Evolutionary conservation across 208 protist species (phyloP), one percentile per base, ranked within the genome.

Genomic region (Acanthamoeba triangularis): DNA sequence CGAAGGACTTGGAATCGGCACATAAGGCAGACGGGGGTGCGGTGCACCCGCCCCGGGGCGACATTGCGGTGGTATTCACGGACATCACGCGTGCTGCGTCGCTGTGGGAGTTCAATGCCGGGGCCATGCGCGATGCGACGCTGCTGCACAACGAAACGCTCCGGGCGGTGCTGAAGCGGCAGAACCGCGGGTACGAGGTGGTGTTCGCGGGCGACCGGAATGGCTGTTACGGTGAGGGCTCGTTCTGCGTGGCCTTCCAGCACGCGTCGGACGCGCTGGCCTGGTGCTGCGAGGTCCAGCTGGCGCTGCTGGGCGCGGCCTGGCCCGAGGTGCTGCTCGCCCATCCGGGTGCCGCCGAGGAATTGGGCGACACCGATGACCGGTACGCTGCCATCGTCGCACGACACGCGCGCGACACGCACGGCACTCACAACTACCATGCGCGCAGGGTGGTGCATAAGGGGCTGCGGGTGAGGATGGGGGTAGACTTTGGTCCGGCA

Each of bases 381-480:
- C 52, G 37, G 44, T 37, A 25, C 6, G 30, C 13, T 18, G 20
- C 59, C 25, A 11, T n/a, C 25, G 49, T 54, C 49, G 14, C 49
- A 54, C 49, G 37, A 54, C 49, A 54, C 49, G 10, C 49, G 16
- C 37, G 18, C 98, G 76, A 54, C 49, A 54, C 49, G 10, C 49
- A 54, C 49, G 37, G 10, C 49, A 54, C 49, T 14, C 49, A 54
- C 49, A 8, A 54, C 49, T 18, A 54, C 49, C 1, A 54, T 6
- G 14, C 49, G 14, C 6, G 14, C 54, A 44, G 52, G 30, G 35
- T 93, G 44, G 20, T 93, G 25, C 74, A 72, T 35, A 25, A 47
- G 30, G 87, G 87, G 0, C 87, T 93, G 18, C 87, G 87, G 11
- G 87, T 93, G 87, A 18, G 87, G 25, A 93, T 93, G 87, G 87